Evolutionary conservation across 164 flowering plant species (phyloP).

Genomic region (Stephania japonica): DNA sequence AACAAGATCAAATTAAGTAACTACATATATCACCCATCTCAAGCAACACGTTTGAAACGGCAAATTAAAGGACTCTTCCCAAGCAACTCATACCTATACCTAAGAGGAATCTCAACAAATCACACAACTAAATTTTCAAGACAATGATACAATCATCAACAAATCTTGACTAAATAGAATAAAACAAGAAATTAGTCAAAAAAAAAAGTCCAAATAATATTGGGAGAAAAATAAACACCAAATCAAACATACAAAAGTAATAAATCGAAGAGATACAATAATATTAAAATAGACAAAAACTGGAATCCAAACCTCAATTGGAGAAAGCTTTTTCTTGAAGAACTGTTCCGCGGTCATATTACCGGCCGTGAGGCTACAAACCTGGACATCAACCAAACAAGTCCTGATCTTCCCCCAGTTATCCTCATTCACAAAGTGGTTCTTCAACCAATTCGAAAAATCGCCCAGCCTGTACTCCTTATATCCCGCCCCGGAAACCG

Average conservation of each 20-base stretch:
- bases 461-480: conserved; percentile 44
- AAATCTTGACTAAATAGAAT: no score
- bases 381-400: conserved; percentile 41
- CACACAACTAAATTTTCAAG: no score
- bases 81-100: no score
- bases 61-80: no score
- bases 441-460: conserved; percentile 56
- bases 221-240: neutral
- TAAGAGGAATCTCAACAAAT: no score
- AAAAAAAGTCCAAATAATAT: no score
- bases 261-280: neutral
- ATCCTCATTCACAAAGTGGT: conserved; percentile 27
- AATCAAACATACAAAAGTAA: neutral
- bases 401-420: conserved; percentile 45
- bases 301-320: conserved; percentile 34
- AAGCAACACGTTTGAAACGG: no score
- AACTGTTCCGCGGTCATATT: conserved; percentile 15
- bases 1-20: no score
- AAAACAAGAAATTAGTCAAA: no score
- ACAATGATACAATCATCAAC: no score
- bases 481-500: conserved; percentile 31
- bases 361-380: conserved; percentile 27
- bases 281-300: no score
- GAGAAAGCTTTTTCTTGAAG: conserved; percentile 22
- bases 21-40: no score